Evolutionary conservation across 179 eudicot species (phyloP), one percentile per base, ranked within the genome.

Genomic region (Vitellaria paradoxa): DNA sequence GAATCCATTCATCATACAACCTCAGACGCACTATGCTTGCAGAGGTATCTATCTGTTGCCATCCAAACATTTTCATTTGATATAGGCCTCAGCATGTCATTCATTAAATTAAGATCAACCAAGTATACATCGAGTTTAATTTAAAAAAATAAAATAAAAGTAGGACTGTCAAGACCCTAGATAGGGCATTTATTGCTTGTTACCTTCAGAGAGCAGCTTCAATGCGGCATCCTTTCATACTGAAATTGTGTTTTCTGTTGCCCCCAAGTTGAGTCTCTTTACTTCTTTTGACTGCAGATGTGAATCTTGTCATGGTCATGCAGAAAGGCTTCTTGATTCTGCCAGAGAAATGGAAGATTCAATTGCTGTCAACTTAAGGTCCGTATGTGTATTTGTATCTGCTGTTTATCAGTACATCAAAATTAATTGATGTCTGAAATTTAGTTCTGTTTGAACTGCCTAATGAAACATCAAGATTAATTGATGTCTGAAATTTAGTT

Each of bases 271-370:
- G 26, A 55, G 50, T 74, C 57, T 74, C 57, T 24, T 47, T 59
- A 17, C 68, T 79, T 65, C 75, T 73, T 75, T 40, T 18, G 72
- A 77, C 62, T 84, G 85, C 87, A 96, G 98, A 87, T 96, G 99
- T 85, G 99, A 96, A 86, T 96, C 99, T 73, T 89, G 97, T 81
- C 98, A 96, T 77, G 97, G 97, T 84, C 99, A 96, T 87, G 97
- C 99, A 72, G 99, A 96, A 85, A 89, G 98, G 76, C 98, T 93
- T 82, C 95, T 96, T 73, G 97, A 96, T 84, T 96, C 97, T 76
- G 99, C 99, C 68, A 96, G 83, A 83, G 99, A 96, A 81, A 96
- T 96, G 99, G 99, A 96, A 86, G 99, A 96, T 85, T 96, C 99
- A 2, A 91, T 96, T 75, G 90, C 99, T 47, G 99, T 96, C 74